These are phyloP conservation scores for Boletus hoseneyae DNA, from an alignment of 1,284 basidiomycete species.

Conservation along the genomic window DNA sequence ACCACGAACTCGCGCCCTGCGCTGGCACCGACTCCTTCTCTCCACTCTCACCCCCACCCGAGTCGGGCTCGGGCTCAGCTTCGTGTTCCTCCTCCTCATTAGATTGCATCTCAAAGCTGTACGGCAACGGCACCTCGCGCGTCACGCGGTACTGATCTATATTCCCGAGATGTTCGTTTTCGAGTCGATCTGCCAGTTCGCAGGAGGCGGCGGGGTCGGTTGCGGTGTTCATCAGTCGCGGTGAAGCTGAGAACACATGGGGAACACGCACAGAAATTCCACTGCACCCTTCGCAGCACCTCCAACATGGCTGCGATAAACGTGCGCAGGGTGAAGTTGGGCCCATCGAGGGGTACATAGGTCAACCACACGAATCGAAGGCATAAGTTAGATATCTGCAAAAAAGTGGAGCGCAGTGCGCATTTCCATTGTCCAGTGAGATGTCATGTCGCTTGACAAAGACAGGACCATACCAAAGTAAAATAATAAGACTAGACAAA, in stretches of 20 bases:
- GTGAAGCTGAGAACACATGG: background rate
- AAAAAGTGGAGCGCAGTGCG: background rate
- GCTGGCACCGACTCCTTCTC: background rate
- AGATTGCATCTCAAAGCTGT: slow-evolving; percentile 45
- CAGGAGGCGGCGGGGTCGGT: no score
- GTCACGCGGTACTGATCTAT: slow-evolving; percentile 84
- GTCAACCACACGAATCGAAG: slow-evolving; percentile 81
- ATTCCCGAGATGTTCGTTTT: slow-evolving; percentile 86
- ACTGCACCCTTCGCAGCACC: slow-evolving; percentile 82
- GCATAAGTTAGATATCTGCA: slow-evolving; percentile 66
- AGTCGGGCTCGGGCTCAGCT: no score
- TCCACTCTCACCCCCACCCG: background rate
- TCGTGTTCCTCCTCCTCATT: slow-evolving; percentile 21
- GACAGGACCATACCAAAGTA: slow-evolving; percentile 52
- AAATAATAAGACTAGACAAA: slow-evolving; percentile 64
- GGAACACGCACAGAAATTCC: slow-evolving; percentile 80
- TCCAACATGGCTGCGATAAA: slow-evolving; percentile 77
- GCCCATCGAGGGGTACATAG: slow-evolving; percentile 64
- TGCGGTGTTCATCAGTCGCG: no score
- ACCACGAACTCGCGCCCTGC: background rate
- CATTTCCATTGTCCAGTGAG: background rate
- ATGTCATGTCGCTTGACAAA: background rate
- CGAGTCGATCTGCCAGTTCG: slow-evolving; percentile 58
- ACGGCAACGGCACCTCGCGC: slow-evolving; percentile 74
- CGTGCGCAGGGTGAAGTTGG: slow-evolving; percentile 55